Conservation (phyloP, 2,329 filamentous ascomycete species). For the Aspergillus clavatus region DNA sequence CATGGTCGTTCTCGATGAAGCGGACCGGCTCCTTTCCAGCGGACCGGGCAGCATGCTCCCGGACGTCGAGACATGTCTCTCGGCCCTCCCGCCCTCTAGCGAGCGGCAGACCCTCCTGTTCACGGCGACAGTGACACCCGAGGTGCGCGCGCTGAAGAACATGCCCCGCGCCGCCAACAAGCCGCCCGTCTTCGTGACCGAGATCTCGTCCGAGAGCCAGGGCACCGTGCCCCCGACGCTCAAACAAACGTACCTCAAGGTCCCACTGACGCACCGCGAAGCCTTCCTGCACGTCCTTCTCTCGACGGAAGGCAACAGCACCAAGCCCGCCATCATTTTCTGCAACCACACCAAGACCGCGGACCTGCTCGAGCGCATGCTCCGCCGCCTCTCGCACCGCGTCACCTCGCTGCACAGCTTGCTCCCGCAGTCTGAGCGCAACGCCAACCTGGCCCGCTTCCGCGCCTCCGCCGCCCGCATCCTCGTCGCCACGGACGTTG, state of each 20-base stretch:
- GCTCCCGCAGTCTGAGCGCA: constrained; percentile 77
- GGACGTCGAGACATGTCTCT: constrained; percentile 84
- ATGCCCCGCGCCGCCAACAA: constrained; percentile 65
- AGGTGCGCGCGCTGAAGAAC: constrained; percentile 81
- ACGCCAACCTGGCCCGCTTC: constrained; percentile 85
- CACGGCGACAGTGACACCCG: constrained; percentile 89
- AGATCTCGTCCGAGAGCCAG: constrained; percentile 66
- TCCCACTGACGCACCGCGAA: constrained; percentile 88
- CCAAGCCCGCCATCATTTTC: constrained; percentile 84
- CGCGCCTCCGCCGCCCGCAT: constrained; percentile 83
- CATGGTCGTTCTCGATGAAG: constrained; percentile 92
- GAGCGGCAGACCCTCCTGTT: constrained; percentile 92
- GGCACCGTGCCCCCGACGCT: constrained; percentile 75
- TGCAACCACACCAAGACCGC: constrained; percentile 88
- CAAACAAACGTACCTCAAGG: constrained; percentile 77
- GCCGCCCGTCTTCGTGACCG: constrained; percentile 78
- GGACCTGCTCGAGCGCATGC: constrained; percentile 79
- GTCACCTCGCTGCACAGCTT: constrained; percentile 88
- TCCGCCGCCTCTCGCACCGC: constrained; percentile 79
- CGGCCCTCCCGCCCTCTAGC: constrained; percentile 68
- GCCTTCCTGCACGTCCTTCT: constrained; percentile 91
- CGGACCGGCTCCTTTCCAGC: constrained; percentile 76
- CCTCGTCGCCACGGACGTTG: constrained; percentile 91
- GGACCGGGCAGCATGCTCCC: constrained; percentile 84
- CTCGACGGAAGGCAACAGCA: constrained; percentile 67